A percentile compares a stretch with the other conserved stretches of the same genome.
These are phyloP conservation scores for Caloboletus firmus DNA, from an alignment of 1,284 basidiomycete genomes.

Conservation along the genomic window DNA sequence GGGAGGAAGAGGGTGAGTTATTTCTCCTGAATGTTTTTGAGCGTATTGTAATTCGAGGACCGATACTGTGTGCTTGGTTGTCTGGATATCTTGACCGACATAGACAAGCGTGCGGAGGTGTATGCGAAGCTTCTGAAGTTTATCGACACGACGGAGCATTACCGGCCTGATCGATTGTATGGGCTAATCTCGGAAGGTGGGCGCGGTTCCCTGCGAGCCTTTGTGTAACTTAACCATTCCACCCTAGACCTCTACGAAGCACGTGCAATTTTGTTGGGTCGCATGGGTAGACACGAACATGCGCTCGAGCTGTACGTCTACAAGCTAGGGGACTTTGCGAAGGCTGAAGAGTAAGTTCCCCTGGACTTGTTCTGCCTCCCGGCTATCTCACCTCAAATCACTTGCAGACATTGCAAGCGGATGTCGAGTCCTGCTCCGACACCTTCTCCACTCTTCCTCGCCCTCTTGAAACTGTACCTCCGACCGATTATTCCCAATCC, in stretches of 20 bases:
- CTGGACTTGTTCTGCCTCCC: not conserved
- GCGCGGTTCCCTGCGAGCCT: conserved; percentile 13
- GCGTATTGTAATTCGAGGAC: conserved; percentile 1
- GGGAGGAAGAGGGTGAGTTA: conserved; percentile 53
- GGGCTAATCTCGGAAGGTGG: conserved; percentile 75
- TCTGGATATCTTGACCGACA: not conserved
- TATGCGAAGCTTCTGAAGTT: conserved; percentile 78
- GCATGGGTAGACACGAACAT: conserved; percentile 87
- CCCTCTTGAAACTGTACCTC: conserved; percentile 86
- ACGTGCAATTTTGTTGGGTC: conserved; percentile 86
- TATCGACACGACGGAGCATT: conserved; percentile 70
- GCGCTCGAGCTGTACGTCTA: conserved; percentile 94
- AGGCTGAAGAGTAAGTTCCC: conserved; percentile 81
- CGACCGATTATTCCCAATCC: conserved; percentile 56
- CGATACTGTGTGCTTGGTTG: not conserved
- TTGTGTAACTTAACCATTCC: not conserved
- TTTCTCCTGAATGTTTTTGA: not conserved
- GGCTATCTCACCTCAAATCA: conserved; percentile 1
- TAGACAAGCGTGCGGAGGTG: conserved; percentile 46
- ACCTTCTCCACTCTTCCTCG: conserved; percentile 74
- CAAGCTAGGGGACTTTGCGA: conserved; percentile 73
- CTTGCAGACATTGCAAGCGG: conserved; percentile 79
- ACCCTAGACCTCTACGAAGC: conserved; percentile 79
- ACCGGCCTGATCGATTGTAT: conserved; percentile 80
- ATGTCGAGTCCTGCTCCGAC: conserved; percentile 64